These are phyloP conservation scores for Pseudogymnoascus sp. DNA, from an alignment of 2,329 filamentous ascomycete genomes.

Conservation along the genomic window DNA sequence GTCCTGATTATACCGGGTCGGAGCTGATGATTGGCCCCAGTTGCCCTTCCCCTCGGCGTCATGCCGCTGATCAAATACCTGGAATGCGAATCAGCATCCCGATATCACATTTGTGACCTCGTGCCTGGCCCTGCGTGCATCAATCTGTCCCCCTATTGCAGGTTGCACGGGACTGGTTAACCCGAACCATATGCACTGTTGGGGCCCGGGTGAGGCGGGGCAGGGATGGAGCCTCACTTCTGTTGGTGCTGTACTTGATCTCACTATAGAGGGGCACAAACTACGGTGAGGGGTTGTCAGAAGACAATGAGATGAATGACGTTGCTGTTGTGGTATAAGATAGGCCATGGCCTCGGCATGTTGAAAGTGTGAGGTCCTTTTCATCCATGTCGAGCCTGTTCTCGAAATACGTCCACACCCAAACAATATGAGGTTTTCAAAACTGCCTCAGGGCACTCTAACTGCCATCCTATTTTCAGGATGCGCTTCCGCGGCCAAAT, in stretches of 20 bases:
- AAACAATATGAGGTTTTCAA: neutral
- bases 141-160: neutral
- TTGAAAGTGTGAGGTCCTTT: neutral
- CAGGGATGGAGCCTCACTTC: neutral
- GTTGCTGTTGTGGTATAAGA: neutral
- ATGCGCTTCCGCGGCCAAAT: neutral
- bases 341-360: neutral
- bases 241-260: neutral
- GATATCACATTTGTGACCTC: slow-evolving; percentile 4
- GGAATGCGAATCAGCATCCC: neutral
- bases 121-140: neutral
- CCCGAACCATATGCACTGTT: neutral
- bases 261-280: neutral
- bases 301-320: neutral
- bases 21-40: neutral
- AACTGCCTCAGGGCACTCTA: neutral
- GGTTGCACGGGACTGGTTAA: neutral
- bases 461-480: neutral
- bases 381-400: neutral
- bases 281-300: neutral
- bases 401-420: neutral
- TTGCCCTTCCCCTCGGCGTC: neutral
- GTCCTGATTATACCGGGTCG: neutral
- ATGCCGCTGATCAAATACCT: neutral
- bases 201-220: neutral